Evolutionary conservation across 2,329 filamentous ascomycete species (phyloP).

Genomic region (Pyrenochaeta sp.): DNA sequence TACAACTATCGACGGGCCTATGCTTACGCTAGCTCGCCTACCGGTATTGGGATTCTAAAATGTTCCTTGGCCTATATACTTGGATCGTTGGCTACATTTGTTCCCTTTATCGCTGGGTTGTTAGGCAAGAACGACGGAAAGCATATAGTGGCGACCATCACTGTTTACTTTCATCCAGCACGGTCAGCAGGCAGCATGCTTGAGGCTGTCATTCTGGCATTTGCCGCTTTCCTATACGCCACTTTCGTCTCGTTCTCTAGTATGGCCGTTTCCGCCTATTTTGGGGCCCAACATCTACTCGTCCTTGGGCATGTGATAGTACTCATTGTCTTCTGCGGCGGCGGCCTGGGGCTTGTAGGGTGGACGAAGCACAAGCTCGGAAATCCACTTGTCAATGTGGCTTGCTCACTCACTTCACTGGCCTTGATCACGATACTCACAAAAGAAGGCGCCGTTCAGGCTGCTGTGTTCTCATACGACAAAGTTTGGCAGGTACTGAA

Average conservation of each 20-base stretch:
- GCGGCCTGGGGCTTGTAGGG: slow-evolving; percentile 84
- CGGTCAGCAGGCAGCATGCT: slow-evolving; percentile 88
- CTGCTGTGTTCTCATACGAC: slow-evolving; percentile 78
- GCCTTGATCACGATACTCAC: slow-evolving; percentile 90
- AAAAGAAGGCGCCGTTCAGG: slow-evolving; percentile 88
- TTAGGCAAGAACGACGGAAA: slow-evolving; percentile 89
- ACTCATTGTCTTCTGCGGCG: slow-evolving; percentile 83
- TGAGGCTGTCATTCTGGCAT: slow-evolving; percentile 79
- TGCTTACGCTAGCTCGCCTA: slow-evolving; percentile 73
- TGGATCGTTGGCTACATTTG: slow-evolving; percentile 86
- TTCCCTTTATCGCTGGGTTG: slow-evolving; percentile 73
- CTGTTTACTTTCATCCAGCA: slow-evolving; percentile 93
- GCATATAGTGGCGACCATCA: slow-evolving; percentile 91
- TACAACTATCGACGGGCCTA: slow-evolving; percentile 51
- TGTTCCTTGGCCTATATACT: slow-evolving; percentile 90
- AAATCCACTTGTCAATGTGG: slow-evolving; percentile 80
- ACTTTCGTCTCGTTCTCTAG: slow-evolving; percentile 79
- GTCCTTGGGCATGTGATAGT: slow-evolving; percentile 80
- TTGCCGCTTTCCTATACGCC: slow-evolving; percentile 81
- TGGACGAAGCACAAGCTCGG: slow-evolving; percentile 85
- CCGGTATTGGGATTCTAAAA: slow-evolving; percentile 83
- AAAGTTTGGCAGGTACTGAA: slow-evolving; percentile 77
- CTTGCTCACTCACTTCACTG: slow-evolving; percentile 82
- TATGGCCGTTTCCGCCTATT: slow-evolving; percentile 87
- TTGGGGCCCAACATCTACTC: slow-evolving; percentile 73